These are phyloP conservation scores for Cucurbita ficifolia DNA, from an alignment of 306 rosid species.

Conservation along the genomic window DNA sequence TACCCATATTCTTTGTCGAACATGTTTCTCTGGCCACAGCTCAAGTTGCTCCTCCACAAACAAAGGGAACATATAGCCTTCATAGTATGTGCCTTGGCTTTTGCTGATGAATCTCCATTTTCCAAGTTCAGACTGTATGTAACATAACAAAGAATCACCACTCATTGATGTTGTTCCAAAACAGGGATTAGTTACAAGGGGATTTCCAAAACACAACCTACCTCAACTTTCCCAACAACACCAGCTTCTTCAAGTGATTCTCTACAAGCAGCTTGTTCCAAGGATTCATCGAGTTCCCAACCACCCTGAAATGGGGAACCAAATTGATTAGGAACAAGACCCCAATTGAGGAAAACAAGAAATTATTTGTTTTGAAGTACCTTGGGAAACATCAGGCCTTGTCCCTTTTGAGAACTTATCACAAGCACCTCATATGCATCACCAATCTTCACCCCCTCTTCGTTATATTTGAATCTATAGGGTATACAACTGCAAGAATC, in stretches of 20 bases:
- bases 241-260: conserved; percentile 98
- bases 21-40: conserved; percentile 74
- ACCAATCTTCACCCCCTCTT: conserved; percentile 17
- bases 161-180: background rate
- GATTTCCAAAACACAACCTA: conserved; percentile 3
- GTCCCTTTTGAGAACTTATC: conserved; percentile 83
- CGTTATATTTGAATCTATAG: conserved; percentile 48
- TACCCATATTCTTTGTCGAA: conserved; percentile 75
- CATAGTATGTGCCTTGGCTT: conserved; percentile 65
- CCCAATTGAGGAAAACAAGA: background rate
- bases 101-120: conserved; percentile 90
- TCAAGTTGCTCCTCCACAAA: conserved; percentile 81
- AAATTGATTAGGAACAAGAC: background rate
- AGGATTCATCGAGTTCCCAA: conserved; percentile 94
- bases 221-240: conserved; percentile 74
- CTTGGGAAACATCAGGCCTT: conserved; percentile 78
- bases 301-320: conserved; percentile 42
- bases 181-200: background rate
- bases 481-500: conserved; percentile 75
- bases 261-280: conserved; percentile 82
- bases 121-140: conserved; percentile 57
- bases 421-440: conserved; percentile 64
- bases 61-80: conserved; percentile 90
- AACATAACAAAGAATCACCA: background rate
- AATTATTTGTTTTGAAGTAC: conserved; percentile 9